phyloP scores from a whole-genome alignment of 768 basidiomycete genomes.

The Lactarius sp. region DNA sequence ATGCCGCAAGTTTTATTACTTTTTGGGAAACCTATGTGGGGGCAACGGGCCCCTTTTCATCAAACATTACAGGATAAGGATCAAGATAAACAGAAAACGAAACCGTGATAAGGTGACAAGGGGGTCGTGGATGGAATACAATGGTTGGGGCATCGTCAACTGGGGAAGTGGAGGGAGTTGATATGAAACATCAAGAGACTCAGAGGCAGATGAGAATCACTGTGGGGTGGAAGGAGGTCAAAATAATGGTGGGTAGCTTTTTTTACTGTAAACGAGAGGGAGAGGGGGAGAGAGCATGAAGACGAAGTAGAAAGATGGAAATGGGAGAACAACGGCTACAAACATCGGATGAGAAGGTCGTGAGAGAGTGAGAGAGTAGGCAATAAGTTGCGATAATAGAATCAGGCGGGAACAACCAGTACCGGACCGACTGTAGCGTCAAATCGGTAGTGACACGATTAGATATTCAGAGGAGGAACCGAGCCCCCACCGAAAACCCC shows the following conservation, averaged over 20 bases:
- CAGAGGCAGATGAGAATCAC: neutral
- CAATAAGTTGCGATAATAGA: neutral
- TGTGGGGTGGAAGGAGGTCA: neutral
- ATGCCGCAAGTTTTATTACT: conserved; percentile 9
- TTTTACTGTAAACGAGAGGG: neutral
- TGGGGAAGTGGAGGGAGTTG: neutral
- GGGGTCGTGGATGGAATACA: conserved; percentile 12
- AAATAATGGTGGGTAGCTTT: neutral
- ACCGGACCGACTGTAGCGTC: neutral
- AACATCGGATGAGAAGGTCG: neutral
- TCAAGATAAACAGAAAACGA: conserved; percentile 12
- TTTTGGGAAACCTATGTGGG: conserved; percentile 5
- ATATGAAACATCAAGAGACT: conserved; percentile 14
- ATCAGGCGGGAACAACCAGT: neutral
- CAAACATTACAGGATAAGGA: conserved; percentile 18
- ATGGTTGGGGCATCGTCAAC: conserved; percentile 11
- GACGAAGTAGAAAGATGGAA: neutral
- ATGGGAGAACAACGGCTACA: neutral
- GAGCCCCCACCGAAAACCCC: conserved; percentile 28
- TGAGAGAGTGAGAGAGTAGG: neutral
- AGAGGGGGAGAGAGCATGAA: neutral
- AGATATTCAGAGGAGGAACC: conserved; percentile 26
- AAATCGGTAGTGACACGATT: neutral
- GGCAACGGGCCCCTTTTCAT: conserved; percentile 7
- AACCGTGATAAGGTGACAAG: conserved; percentile 10